A percentile compares a stretch with the other conserved stretches of the same genome.
phyloP scores from a whole-genome alignment of 2,329 filamentous ascomycete genomes.

The Tolypocladium sp. region DNA sequence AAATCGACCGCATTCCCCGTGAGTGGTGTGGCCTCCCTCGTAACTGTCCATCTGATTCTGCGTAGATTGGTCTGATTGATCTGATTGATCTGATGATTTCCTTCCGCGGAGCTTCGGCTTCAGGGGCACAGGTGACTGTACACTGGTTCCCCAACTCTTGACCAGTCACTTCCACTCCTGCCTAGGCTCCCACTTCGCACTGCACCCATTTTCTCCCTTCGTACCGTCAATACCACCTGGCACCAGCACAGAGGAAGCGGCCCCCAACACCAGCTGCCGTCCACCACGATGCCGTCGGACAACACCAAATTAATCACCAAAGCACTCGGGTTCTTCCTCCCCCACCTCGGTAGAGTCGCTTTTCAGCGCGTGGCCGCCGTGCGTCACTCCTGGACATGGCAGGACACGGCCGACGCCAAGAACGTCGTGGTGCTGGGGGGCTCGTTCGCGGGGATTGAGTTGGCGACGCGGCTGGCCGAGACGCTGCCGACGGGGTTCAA shows the following conservation, averaged over 20 bases:
- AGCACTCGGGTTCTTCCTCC: background rate
- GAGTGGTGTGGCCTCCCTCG: no score
- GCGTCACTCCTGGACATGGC: background rate
- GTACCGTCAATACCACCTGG: no score
- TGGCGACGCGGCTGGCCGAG: background rate
- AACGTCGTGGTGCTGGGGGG: background rate
- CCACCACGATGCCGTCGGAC: background rate
- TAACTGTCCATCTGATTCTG: background rate
- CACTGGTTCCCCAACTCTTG: background rate
- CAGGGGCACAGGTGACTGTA: background rate
- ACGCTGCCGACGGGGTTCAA: background rate
- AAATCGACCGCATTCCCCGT: no score
- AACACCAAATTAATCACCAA: background rate
- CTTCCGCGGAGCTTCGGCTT: background rate
- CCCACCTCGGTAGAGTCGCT: background rate
- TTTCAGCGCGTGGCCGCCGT: background rate
- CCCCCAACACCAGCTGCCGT: background rate
- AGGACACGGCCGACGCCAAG: background rate
- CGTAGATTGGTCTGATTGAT: background rate
- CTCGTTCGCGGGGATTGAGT: background rate
- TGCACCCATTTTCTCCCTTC: no score
- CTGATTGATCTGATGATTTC: background rate
- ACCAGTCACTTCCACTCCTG: background rate
- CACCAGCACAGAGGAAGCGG: no score
- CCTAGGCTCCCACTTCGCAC: background rate